Evolutionary conservation across 352 stramenopile species (phyloP), one percentile per base, ranked within the genome.

Genomic region (Globisporangium uncinulatum): DNA sequence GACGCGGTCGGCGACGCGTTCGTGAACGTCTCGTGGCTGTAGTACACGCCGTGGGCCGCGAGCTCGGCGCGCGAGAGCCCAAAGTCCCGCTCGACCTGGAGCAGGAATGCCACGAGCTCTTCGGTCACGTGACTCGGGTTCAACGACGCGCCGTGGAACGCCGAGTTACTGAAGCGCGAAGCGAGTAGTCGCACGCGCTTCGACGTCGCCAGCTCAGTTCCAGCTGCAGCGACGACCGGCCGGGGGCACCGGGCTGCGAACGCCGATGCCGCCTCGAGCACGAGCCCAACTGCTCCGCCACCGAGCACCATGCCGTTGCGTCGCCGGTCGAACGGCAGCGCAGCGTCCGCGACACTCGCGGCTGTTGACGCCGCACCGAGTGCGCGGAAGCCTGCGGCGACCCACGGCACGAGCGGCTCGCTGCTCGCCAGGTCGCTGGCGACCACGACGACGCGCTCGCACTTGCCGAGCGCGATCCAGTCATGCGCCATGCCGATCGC

Each of bases 11-110:
- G 73, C 4, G 93, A 97, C 19, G 95, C 91, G 76, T 99, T 97
- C 24, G 95, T 99, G 58, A 89, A 94, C 20, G 96, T 98, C 70
- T 99, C 96, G 66, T 99, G 96, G 50, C 89, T 98, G 74, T 98
- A 98, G 71, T 98, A 99, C 20, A 98, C 91, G 62, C 96, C 96
- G 57, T 97, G 74, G 10, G 64, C 72, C 4, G 92, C 94, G 54
- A 99, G 93, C 52, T 97, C 77, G 41, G 81, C 70, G 44, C 95
- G 90, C 29, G 85, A 89, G 49, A 99, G 97, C 51, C 89, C 88
- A 61, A 97, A 92, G 46, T 94, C 73, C n/a, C 70, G 57, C 67
- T 98, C 86, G 34, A 98, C 72, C 44, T 90, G 71, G 9, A 66
- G 56, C 11, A 99, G 66, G 58, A 99, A 97, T 6, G 76, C 68